Percentiles rank a stretch among this genome's conserved stretches.
These are phyloP conservation scores for Candida albicans DNA, from an alignment of 1,139 yeast species.

Conservation along the genomic window DNA sequence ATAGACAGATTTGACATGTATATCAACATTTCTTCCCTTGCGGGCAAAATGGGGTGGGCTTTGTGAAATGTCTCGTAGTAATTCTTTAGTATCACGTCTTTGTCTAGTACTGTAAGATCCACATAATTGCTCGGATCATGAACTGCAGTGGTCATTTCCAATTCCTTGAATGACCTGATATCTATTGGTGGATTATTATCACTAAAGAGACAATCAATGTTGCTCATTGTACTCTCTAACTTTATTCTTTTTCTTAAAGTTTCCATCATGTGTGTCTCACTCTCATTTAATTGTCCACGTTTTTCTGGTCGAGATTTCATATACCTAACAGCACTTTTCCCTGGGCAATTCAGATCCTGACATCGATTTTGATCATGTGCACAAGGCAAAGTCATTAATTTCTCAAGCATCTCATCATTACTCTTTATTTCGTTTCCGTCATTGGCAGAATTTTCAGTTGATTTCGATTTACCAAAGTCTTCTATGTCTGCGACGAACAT, in stretches of 20 bases:
- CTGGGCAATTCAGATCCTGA: constrained; percentile 14
- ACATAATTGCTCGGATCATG: constrained; percentile 12
- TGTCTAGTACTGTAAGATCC: constrained; percentile 12
- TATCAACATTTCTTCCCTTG: constrained; percentile 26
- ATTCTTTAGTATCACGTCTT: constrained; percentile 26
- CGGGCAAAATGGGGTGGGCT: constrained; percentile 48
- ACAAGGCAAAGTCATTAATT: constrained; percentile 14
- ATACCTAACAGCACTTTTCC: constrained; percentile 14
- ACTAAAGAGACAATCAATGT: constrained; percentile 16
- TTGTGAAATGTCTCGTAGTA: constrained; percentile 40
- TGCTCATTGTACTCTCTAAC: constrained; percentile 14
- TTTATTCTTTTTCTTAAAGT: constrained; percentile 14
- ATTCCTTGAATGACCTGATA: constrained; percentile 12
- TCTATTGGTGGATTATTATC: constrained; percentile 11
- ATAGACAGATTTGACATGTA: constrained; percentile 30
- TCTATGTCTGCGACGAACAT: constrained; percentile 16
- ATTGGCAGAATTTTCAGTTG: background rate
- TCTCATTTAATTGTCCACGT: constrained; percentile 8
- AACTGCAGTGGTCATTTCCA: constrained; percentile 9
- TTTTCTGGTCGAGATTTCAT: constrained; percentile 7
- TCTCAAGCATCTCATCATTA: constrained; percentile 9
- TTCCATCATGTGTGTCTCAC: constrained; percentile 12
- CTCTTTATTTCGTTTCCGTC: background rate
- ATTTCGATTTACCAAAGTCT: constrained; percentile 10
- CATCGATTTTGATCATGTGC: constrained; percentile 13